Base-by-base conservation (phyloP, 176 grass and related monocot genomes). In the Carex pumila region DNA sequence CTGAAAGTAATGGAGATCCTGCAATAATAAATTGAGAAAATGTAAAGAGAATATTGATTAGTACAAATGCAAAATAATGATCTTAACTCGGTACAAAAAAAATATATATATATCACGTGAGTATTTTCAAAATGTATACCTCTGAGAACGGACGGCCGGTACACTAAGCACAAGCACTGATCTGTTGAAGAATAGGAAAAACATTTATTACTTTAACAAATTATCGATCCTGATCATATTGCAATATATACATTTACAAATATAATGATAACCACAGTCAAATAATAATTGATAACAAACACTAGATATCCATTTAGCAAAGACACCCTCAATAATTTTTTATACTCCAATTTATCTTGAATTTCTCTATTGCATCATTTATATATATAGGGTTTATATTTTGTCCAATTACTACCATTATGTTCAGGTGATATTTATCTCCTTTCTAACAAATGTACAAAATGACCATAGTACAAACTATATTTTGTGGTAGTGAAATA, bases 81-180 rank as follows among this genome's bases (percentile, higher is more conserved):
- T 25, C 25, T 25, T 25, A 25, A 25, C 25, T 25, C 25, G 0
- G 25, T 25, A 25, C 25, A 25, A 25, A 25, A 25, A 25, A 25
- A 25, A 25, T 25, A 25, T 25, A 25, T n/a, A n/a, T n/a, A n/a
- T n/a, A n/a, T n/a, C n/a, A 25, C 25, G 0, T 25, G 25, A 25
- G 25, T 25, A 25, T 25, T 25, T 25, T 25, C 25, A 25, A 25
- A 25, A 25, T 25, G 25, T 25, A 25, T 25, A 25, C 25, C 25
- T 25, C 25, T 0, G 25, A 25, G 25, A 25, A 25, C 25, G 25
- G 25, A 25, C 25, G 0, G 0, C 25, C 25, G 25, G 25, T n/a
- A n/a, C 90, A 0, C 5, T 59, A 5, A 95, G 81, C 81, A 95
- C 78, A 47, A 95, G 90, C 5, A 92, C 90, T 1, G 93, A 95